Percentiles rank a stretch among this genome's conserved stretches.
Conservation (phyloP, 352 stramenopile species). For the Elongisporangium anandrum region DNA sequence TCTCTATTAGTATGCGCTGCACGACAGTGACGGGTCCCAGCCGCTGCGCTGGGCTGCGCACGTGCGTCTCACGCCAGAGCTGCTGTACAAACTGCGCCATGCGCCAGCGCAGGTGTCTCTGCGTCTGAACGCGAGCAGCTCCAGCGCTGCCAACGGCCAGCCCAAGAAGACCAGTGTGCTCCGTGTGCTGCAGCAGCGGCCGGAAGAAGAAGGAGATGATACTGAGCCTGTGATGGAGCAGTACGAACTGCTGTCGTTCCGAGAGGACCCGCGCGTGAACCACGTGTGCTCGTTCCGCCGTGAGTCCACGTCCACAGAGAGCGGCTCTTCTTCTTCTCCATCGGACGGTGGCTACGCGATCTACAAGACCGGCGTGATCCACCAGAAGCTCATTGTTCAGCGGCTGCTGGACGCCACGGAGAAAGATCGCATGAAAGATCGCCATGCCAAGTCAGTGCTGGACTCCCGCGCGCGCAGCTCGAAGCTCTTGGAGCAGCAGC, state of each 20-base stretch:
- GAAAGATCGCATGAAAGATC: conserved; percentile 81
- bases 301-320: conserved; percentile 5
- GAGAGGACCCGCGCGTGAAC: conserved; percentile 63
- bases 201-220: conserved; percentile 6
- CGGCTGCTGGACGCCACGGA: conserved; percentile 67
- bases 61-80: conserved; percentile 70
- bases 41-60: conserved; percentile 53
- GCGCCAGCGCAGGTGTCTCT: conserved; percentile 19
- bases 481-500: conserved; percentile 44
- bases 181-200: conserved; percentile 21
- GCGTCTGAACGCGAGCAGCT: conserved; percentile 23
- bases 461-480: conserved; percentile 67
- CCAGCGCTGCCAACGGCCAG: conserved; percentile 7
- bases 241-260: conserved; percentile 79
- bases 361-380: conserved; percentile 47
- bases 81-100: conserved; percentile 55
- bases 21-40: conserved; percentile 35
- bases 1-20: conserved; percentile 55
- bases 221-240: conserved; percentile 18
- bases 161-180: conserved; percentile 37
- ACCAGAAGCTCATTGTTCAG: conserved; percentile 81
- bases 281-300: conserved; percentile 55
- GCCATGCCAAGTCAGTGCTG: conserved; percentile 65
- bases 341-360: conserved; percentile 32
- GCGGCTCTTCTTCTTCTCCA: neutral